Percentiles rank a stretch among this genome's conserved stretches.
phyloP scores from a whole-genome alignment of 1,284 basidiomycete genomes.

The Ganoderma meredithae region DNA sequence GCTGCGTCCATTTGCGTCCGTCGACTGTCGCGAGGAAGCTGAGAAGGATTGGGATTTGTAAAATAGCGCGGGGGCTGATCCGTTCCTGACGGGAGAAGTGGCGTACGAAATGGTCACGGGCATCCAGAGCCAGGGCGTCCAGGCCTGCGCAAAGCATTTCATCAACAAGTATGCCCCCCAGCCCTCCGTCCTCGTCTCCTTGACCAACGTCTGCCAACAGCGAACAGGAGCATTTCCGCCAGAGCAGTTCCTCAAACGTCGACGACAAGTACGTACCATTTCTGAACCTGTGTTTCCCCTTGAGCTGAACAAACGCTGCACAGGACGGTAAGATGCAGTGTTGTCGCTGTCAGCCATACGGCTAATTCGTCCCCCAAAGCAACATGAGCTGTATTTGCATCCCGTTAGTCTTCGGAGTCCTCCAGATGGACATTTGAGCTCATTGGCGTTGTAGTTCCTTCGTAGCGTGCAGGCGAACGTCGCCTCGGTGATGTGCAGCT shows the following conservation, averaged over 20 bases:
- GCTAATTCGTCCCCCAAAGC: constrained; percentile 37
- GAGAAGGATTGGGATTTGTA: not conserved
- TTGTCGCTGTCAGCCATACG: not conserved
- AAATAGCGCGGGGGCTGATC: constrained; percentile 60
- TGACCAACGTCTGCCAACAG: constrained; percentile 26
- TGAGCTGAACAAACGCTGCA: not conserved
- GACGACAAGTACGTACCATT: constrained; percentile 61
- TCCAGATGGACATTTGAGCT: constrained; percentile 20
- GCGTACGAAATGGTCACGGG: constrained; percentile 65
- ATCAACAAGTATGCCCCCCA: constrained; percentile 52
- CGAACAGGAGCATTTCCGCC: constrained; percentile 66
- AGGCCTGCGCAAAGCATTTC: constrained; percentile 68
- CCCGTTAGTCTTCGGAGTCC: constrained; percentile 43
- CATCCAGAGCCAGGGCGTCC: constrained; percentile 72
- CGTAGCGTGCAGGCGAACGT: constrained; percentile 71
- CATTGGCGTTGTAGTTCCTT: constrained; percentile 52
- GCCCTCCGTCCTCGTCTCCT: not conserved
- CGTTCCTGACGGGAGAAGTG: constrained; percentile 70
- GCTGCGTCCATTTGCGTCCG: not conserved
- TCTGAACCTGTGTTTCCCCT: not conserved
- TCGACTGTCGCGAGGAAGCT: constrained; percentile 16
- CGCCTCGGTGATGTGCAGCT: constrained; percentile 76
- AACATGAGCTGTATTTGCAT: constrained; percentile 64
- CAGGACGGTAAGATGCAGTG: constrained; percentile 23
- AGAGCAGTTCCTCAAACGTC: constrained; percentile 61